Evolutionary conservation across 2,329 filamentous ascomycete genomes (phyloP), one percentile per base, ranked within the genome.

Genomic region (Emergomyces orientalis): DNA sequence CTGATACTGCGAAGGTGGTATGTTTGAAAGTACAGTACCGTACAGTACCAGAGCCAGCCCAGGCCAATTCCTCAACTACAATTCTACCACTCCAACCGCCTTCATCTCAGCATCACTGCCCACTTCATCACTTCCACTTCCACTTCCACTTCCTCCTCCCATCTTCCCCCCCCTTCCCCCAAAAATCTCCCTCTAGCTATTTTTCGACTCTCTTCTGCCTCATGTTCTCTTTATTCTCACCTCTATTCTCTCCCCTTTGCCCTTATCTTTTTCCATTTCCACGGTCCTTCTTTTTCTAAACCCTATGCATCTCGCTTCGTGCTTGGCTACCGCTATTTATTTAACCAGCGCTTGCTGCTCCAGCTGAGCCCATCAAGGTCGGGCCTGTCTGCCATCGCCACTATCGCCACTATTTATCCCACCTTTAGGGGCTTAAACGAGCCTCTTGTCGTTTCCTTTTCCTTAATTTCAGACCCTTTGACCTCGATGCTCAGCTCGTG

Each of bases 191-290:
- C 9, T 14, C 25, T 22, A 32, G 45, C 56, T 63, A 60, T 59
- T 57, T 61, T 55, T 64, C 65, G 62, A 64, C 63, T 54, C 63
- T 65, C 66, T 64, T 64, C 60, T 65, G 67, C 63, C 63, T 60
- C 45, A 41, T 57, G 32, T 60, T 47, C 45, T 39, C 59, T 39
- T 32, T 14, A 30, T 49, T 59, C 3, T n/a, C 39, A n/a, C 25
- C 43, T n/a, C 25, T 34, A 17, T 59, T 19, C 39, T 57, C 60
- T 11, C 62, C 19, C 25, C 49, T 1, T 25, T 59, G 32, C 27
- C n/a, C 41, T 39, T 32, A 30, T 6, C 39, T 5, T 49, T 47
- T 32, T 59, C 30, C 59, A 51, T 58, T 59, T 61, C 56, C 62
- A 59, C 55, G 51, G 55, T 37, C 55, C 49, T 61, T 17, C 60